Conservation (phyloP, 164 flowering plant genomes). For the Stephania yunnanensis region DNA sequence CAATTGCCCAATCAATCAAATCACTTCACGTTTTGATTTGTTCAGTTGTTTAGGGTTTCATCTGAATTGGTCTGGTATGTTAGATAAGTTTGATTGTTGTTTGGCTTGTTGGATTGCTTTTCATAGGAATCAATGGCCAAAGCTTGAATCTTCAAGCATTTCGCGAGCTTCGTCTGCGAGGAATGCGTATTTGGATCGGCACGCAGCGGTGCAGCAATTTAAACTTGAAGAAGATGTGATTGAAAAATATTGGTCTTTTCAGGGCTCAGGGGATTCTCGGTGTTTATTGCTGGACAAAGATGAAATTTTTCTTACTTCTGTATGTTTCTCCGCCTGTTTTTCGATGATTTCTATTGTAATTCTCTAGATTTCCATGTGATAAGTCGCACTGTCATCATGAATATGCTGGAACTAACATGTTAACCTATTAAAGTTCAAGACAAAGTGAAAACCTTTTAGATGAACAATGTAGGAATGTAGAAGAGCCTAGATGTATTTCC, state of each 20-base stretch:
- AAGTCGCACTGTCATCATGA: too few relatives aligned
- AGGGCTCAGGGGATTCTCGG: slow-evolving; percentile 21
- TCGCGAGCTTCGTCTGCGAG: slow-evolving; percentile 30
- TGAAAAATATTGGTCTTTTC: slow-evolving; percentile 8
- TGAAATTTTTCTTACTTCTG: slow-evolving; percentile 42
- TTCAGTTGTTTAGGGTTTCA: too few relatives aligned
- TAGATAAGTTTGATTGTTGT: too few relatives aligned
- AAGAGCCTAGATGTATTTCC: too few relatives aligned
- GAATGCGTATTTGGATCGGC: slow-evolving; percentile 46
- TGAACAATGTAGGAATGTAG: too few relatives aligned
- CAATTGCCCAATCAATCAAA: neutral
- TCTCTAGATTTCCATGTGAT: too few relatives aligned
- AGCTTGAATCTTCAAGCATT: slow-evolving; percentile 10
- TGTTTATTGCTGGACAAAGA: slow-evolving; percentile 38
- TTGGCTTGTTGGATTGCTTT: neutral
- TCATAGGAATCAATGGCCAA: slow-evolving; percentile 53
- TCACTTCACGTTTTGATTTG: too few relatives aligned
- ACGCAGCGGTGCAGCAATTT: slow-evolving; percentile 41
- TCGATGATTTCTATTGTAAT: too few relatives aligned
- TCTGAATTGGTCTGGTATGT: too few relatives aligned
- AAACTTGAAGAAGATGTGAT: slow-evolving; percentile 40
- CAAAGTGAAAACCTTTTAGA: too few relatives aligned
- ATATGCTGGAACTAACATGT: too few relatives aligned
- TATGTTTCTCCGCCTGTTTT: slow-evolving; percentile 6
- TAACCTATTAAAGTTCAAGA: too few relatives aligned